Conservation (phyloP, 108 stramenopile species). For the Skeletonema costatum region DNA sequence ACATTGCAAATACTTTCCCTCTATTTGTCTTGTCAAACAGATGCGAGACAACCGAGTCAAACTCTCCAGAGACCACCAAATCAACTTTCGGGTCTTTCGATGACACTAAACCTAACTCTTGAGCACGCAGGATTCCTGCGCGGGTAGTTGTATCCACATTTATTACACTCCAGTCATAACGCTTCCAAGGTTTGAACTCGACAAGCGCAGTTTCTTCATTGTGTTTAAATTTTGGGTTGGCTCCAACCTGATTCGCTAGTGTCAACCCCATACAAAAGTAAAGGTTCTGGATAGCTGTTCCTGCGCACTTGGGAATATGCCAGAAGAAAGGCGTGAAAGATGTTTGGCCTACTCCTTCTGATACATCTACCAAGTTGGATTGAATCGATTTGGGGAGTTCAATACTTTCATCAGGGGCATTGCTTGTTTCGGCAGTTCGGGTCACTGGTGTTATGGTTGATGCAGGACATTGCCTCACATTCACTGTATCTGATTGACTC, state of each 20-base stretch:
- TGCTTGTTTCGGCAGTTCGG: neutral
- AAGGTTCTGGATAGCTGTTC: constrained; percentile 31
- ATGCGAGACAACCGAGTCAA: constrained; percentile 8
- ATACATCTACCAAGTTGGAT: constrained; percentile 17
- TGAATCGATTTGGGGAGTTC: constrained; percentile 14
- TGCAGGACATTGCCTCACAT: constrained; percentile 25
- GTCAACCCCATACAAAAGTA: constrained; percentile 40
- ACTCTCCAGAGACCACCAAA: constrained; percentile 18
- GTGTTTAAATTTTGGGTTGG: constrained; percentile 15
- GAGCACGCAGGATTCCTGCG: constrained; percentile 40
- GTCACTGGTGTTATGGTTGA: neutral
- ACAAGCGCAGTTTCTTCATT: constrained; percentile 11
- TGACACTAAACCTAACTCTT: constrained; percentile 27
- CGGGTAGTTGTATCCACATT: constrained; percentile 54
- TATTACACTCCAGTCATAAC: constrained; percentile 14
- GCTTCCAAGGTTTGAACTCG: constrained; percentile 23
- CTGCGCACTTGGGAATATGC: constrained; percentile 35
- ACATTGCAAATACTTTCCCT: constrained; percentile 32
- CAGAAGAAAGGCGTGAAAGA: constrained; percentile 44
- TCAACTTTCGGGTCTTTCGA: constrained; percentile 16
- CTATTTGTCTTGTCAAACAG: constrained; percentile 28
- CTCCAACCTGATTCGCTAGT: constrained; percentile 51
- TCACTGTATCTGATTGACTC: constrained; percentile 34
- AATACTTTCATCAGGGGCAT: neutral
- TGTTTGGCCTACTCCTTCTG: neutral